Percentiles rank a stretch among this genome's conserved stretches.
These are phyloP conservation scores for Athelia sp. DNA, from an alignment of 1,284 basidiomycete genomes.

Conservation along the genomic window DNA sequence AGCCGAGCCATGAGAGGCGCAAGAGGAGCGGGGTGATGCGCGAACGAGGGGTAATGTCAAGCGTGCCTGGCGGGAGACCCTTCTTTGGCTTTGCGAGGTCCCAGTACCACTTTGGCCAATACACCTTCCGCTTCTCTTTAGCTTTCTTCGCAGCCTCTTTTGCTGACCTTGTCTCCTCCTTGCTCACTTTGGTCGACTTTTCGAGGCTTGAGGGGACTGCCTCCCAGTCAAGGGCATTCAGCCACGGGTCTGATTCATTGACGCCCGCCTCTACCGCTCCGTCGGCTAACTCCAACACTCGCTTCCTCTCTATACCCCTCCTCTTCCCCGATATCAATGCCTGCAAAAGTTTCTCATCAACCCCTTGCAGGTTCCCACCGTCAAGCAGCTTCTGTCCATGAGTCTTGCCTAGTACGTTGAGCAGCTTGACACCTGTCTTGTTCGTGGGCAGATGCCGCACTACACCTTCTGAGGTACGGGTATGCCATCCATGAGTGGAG, in stretches of 20 bases:
- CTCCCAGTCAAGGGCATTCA: slow-evolving; percentile 67
- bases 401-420: slow-evolving; percentile 34
- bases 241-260: slow-evolving; percentile 47
- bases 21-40: slow-evolving; percentile 84
- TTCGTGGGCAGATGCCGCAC: slow-evolving; percentile 27
- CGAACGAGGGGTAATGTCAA: slow-evolving; percentile 87
- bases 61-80: slow-evolving; percentile 54
- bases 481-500: slow-evolving; percentile 66
- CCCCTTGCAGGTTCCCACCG: slow-evolving; percentile 31
- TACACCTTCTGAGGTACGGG: slow-evolving; percentile 31
- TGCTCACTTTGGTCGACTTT: no score
- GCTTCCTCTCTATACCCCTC: slow-evolving; percentile 18
- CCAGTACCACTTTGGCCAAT: slow-evolving; percentile 97
- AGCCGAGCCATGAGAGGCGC: slow-evolving; percentile 82
- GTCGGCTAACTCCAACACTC: slow-evolving; percentile 35
- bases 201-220: no score
- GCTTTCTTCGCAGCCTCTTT: slow-evolving; percentile 12
- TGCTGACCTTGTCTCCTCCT: no score
- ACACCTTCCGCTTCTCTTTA: slow-evolving; percentile 39
- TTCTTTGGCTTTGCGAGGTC: slow-evolving; percentile 76
- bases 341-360: slow-evolving; percentile 34
- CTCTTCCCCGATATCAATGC: slow-evolving; percentile 35
- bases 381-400: slow-evolving; percentile 38
- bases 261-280: slow-evolving; percentile 18
- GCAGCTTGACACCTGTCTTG: slow-evolving; percentile 30